These are phyloP conservation scores for Heliamphora exappendiculata DNA, from an alignment of 148 eudicot genomes.

Conservation along the genomic window DNA sequence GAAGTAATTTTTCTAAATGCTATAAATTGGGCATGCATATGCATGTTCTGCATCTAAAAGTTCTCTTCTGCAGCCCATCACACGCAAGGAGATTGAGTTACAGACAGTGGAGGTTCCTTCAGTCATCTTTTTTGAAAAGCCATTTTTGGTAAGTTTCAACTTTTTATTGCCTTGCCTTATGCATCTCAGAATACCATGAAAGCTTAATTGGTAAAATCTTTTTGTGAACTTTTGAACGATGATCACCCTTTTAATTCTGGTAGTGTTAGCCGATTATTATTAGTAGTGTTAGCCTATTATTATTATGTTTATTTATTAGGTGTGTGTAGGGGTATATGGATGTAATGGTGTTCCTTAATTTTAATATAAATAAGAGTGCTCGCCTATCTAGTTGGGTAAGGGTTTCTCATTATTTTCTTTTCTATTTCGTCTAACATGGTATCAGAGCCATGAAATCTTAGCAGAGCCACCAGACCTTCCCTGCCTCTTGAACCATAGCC, in stretches of 20 bases:
- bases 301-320: too few species aligned
- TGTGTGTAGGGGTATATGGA: too few species aligned
- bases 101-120: conserved; percentile 59
- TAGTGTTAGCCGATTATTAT: too few species aligned
- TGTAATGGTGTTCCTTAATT: too few species aligned
- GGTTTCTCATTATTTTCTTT: too few species aligned
- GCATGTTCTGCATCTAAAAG: not conserved
- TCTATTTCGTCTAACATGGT: too few species aligned
- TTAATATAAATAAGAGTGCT: too few species aligned
- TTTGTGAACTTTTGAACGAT: not conserved
- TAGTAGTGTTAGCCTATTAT: too few species aligned
- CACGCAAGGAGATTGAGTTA: conserved; percentile 82
- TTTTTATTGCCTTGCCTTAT: not conserved
- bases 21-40: not conserved
- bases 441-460: too few species aligned
- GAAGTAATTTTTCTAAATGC: not conserved
- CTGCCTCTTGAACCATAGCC: too few species aligned
- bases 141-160: conserved; percentile 51
- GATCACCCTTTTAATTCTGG: not conserved
- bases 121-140: conserved; percentile 58
- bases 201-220: not conserved
- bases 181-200: not conserved
- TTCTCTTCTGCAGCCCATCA: conserved; percentile 60
- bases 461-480: too few species aligned
- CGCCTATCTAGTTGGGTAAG: too few species aligned